phyloP scores from a whole-genome alignment of 495 filamentous ascomycete species.

The Penicillium atrosanguineum region DNA sequence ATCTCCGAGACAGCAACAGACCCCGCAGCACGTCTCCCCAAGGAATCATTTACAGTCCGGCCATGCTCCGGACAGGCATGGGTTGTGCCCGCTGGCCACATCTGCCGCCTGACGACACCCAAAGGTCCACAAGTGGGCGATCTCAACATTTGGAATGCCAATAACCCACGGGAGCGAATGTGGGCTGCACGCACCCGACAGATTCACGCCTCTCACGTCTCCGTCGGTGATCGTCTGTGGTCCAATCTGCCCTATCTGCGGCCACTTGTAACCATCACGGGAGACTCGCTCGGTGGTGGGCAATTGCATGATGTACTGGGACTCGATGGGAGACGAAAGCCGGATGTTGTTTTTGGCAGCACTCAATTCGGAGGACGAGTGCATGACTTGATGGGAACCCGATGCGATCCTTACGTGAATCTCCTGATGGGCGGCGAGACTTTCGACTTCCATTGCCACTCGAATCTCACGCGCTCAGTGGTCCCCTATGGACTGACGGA shows the following conservation, averaged over 20 bases:
- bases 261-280: conserved; percentile 68
- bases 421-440: conserved; percentile 63
- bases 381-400: conserved; percentile 74
- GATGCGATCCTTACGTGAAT: conserved; percentile 76
- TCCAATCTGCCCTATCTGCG: conserved; percentile 72
- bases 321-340: conserved; percentile 33
- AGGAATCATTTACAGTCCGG: conserved; percentile 39
- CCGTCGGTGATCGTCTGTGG: conserved; percentile 69
- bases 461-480: conserved; percentile 72
- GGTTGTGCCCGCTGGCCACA: conserved; percentile 57
- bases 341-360: conserved; percentile 36
- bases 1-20: conserved; percentile 38
- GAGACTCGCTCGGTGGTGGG: conserved; percentile 61
- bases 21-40: conserved; percentile 28
- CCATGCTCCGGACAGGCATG: conserved; percentile 62
- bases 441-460: conserved; percentile 81
- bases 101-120: conserved; percentile 70
- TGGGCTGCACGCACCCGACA: conserved; percentile 79
- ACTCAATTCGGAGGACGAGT: conserved; percentile 52
- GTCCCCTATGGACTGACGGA: conserved; percentile 65
- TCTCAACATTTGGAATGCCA: conserved; percentile 74
- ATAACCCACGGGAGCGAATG: conserved; percentile 74
- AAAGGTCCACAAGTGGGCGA: conserved; percentile 78
- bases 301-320: conserved; percentile 48
- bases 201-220: conserved; percentile 71